Base-by-base conservation (phyloP, 1,284 basidiomycete species). In the Albatrellus sp. region DNA sequence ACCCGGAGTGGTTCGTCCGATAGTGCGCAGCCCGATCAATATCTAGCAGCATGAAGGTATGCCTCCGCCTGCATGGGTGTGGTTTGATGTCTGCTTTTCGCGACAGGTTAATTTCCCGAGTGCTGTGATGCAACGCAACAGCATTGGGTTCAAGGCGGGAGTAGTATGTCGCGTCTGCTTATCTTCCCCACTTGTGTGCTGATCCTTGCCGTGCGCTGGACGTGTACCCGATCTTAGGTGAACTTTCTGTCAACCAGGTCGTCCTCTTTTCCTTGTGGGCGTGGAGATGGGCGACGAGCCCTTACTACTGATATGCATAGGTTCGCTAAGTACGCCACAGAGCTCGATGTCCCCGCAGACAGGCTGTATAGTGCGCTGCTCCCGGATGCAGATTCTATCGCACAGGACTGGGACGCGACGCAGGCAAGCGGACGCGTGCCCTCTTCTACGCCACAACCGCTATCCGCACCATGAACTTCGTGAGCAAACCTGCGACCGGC, bases 211-310 rank as follows among this genome's bases (percentile, higher is more conserved):
- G 14, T 8, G n/a, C 14, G 28, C 1, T 37, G 79, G 77, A 80
- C 50, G 78, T 64, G 0, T 77, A 80, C 52, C 76, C 76, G 0
- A 77, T 80, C 40, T 60, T 81, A 2, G 73, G 67, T 14, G 77
- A 81, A 57, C 80, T 79, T 59, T 73, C 73, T 49, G 75, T 80
- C 40, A 81, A 80, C 75, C 77, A 55, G n/a, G 65, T 48, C 1
- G 14, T 34, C 44, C 11, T 41, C 24, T 29, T 44, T 35, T 38
- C 17, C 7, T 3, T 33, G 16, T 24, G 12, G 20, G 36, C 28
- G 5, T 30, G n/a, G n/a, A n/a, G n/a, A n/a, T n/a, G n/a, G n/a
- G n/a, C n/a, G 12, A 12, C n/a, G n/a, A n/a, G n/a, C n/a, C n/a
- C n/a, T n/a, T n/a, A n/a, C n/a, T n/a, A n/a, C n/a, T n/a, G n/a